Percentiles rank a stretch among this genome's conserved stretches.
phyloP scores from a whole-genome alignment of 805 yeast species.

The Metschnikowia corniflorae region DNA sequence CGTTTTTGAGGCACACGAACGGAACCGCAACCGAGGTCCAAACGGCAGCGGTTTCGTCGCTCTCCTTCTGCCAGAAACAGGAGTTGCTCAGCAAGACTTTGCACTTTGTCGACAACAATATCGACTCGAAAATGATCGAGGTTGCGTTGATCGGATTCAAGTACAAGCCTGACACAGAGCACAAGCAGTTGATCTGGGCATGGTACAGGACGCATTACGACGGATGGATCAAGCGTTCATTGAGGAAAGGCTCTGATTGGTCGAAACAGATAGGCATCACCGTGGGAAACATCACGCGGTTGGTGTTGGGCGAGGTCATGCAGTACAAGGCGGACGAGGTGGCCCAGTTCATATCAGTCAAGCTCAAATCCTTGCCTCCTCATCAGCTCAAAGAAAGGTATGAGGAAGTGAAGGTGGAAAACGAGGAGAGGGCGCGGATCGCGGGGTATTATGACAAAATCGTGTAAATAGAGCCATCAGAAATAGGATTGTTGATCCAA shows the following conservation, averaged over 20 bases:
- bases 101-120: constrained; percentile 54
- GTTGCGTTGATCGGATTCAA: constrained; percentile 53
- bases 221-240: constrained; percentile 47
- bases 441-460: constrained; percentile 14
- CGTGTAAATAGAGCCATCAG: neutral
- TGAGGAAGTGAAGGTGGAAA: constrained; percentile 22
- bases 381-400: constrained; percentile 33
- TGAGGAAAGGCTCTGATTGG: constrained; percentile 43
- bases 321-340: constrained; percentile 29
- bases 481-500: no score
- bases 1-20: constrained; percentile 38
- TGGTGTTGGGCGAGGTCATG: constrained; percentile 40
- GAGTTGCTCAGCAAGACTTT: constrained; percentile 51
- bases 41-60: constrained; percentile 51
- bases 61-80: constrained; percentile 46
- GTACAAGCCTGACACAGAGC: constrained; percentile 29
- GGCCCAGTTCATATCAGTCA: constrained; percentile 30
- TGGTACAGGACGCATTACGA: constrained; percentile 57
- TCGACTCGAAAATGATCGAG: constrained; percentile 54
- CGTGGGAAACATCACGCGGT: constrained; percentile 37
- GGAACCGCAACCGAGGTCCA: constrained; percentile 41
- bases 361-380: constrained; percentile 31
- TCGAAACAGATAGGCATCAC: constrained; percentile 46
- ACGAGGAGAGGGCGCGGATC: constrained; percentile 18
- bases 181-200: constrained; percentile 42